A percentile compares a stretch with the other conserved stretches of the same genome.
Conservation (phyloP, 306 rosid genomes). For the Astragalus membranaceus region DNA sequence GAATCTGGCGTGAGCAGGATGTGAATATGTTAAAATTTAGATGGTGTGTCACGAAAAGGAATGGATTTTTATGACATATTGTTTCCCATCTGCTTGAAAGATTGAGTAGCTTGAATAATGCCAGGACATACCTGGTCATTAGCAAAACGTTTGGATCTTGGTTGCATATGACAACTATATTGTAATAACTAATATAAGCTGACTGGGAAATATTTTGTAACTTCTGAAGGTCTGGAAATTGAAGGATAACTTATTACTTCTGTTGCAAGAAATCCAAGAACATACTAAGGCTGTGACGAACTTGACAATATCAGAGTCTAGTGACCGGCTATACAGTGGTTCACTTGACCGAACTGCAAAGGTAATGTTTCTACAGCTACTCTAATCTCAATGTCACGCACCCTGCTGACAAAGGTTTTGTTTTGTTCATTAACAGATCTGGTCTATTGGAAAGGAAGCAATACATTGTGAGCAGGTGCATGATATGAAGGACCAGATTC, state of each 20-base stretch:
- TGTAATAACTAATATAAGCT: conserved; percentile 1
- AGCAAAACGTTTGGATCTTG: conserved; percentile 3
- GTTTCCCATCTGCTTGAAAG: conserved; percentile 2
- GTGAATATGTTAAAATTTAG: not conserved
- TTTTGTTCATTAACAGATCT: conserved; percentile 41
- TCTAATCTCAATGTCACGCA: not conserved
- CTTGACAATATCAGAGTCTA: conserved; percentile 45
- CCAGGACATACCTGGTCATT: not conserved
- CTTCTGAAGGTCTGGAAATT: conserved; percentile 70
- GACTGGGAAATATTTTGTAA: conserved; percentile 20
- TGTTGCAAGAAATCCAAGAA: conserved; percentile 59
- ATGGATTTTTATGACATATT: not conserved
- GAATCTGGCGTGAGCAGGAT: not conserved
- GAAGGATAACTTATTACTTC: conserved; percentile 58
- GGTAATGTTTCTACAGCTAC: conserved; percentile 29
- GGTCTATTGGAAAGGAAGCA: conserved; percentile 58
- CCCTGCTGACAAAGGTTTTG: conserved; percentile 3
- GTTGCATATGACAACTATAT: not conserved
- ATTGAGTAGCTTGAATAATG: conserved; percentile 1
- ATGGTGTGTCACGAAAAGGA: not conserved
- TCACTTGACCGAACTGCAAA: conserved; percentile 71
- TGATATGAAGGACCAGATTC: conserved; percentile 86
- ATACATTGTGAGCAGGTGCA: conserved; percentile 53
- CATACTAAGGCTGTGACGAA: conserved; percentile 69
- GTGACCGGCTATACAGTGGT: conserved; percentile 65